Conservation (phyloP, 2,329 filamentous ascomycete genomes). For the Trichoderma lentiforme region DNA sequence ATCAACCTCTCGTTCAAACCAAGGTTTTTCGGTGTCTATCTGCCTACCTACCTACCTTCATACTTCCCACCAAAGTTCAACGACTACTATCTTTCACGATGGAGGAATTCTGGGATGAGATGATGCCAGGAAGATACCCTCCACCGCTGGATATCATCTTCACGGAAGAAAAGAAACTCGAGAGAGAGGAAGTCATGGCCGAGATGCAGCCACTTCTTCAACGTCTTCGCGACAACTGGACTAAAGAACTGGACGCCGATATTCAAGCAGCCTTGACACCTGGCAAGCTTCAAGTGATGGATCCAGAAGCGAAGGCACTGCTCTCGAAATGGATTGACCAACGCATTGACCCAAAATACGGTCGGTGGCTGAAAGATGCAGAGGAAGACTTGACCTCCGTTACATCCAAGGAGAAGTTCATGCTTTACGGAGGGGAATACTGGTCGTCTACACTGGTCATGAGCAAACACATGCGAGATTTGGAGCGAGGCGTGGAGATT, state of each 20-base stretch:
- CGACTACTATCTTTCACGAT: no score
- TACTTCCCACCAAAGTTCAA: background rate
- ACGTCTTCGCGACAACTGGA: background rate
- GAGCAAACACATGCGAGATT: no score
- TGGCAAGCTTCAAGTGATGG: background rate
- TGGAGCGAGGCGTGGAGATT: no score
- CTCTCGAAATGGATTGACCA: background rate
- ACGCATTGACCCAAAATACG: background rate
- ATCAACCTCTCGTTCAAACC: background rate
- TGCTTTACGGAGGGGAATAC: background rate
- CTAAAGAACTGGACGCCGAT: background rate
- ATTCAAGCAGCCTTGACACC: background rate
- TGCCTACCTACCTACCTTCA: background rate
- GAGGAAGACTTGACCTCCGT: background rate
- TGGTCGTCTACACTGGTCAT: background rate
- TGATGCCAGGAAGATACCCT: background rate
- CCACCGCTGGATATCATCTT: rapidly evolving
- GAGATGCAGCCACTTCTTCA: background rate
- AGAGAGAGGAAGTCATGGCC: background rate
- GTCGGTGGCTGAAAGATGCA: background rate
- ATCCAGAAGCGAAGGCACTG: background rate
- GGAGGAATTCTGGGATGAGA: no score
- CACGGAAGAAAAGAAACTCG: background rate
- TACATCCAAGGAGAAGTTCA: rapidly evolving
- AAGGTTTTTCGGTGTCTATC: background rate